phyloP scores from a whole-genome alignment of 1,284 basidiomycete genomes.

The Testicularia cyperi region DNA sequence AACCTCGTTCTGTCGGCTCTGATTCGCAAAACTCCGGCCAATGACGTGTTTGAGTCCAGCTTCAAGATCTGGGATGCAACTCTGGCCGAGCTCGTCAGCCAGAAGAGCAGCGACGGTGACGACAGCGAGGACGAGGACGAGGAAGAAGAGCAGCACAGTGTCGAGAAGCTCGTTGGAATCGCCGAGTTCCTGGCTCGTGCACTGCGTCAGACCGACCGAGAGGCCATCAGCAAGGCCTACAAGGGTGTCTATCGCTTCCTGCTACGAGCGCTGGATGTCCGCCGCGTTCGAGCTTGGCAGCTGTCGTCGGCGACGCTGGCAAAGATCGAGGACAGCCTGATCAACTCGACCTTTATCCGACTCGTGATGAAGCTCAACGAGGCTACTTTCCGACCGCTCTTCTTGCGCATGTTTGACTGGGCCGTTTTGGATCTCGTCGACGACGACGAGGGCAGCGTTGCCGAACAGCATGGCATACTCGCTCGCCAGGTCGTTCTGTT shows the following conservation, averaged over 20 bases:
- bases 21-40: conserved; percentile 25
- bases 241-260: conserved; percentile 78
- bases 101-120: not conserved
- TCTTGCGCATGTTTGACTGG: conserved; percentile 93
- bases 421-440: conserved; percentile 70
- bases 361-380: conserved; percentile 93
- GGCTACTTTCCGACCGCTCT: conserved; percentile 84
- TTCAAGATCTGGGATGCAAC: conserved; percentile 44
- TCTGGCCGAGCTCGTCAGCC: not conserved
- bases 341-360: conserved; percentile 75
- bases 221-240: conserved; percentile 69
- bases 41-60: conserved; percentile 34
- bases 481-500: conserved; percentile 51
- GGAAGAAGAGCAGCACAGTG: conserved; percentile 1
- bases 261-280: conserved; percentile 75
- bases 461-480: conserved; percentile 31
- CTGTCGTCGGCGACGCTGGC: conserved; percentile 60
- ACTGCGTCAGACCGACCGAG: conserved; percentile 43
- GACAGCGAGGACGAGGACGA: not conserved
- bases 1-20: conserved; percentile 23
- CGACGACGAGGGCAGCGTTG: conserved; percentile 49
- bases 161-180: conserved; percentile 25
- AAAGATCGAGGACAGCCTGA: conserved; percentile 62
- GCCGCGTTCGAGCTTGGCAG: conserved; percentile 60
- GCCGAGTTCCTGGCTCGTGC: conserved; percentile 48